Conservation (phyloP, 495 filamentous ascomycete genomes). For the Xylaria scruposa region DNA sequence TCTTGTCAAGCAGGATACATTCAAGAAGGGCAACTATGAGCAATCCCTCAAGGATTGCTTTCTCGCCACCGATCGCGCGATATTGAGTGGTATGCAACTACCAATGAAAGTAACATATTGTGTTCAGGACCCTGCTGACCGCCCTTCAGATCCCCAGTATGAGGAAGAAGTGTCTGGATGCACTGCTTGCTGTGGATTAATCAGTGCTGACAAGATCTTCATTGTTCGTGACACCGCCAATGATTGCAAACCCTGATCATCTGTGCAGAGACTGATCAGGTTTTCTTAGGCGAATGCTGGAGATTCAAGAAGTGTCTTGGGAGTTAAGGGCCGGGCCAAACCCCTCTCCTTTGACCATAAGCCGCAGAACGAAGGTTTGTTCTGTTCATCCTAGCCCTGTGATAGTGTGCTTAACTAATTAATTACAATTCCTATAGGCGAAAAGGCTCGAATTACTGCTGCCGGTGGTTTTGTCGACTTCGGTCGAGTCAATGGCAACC, state of each 20-base stretch:
- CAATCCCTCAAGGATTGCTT: conserved; percentile 98
- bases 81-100: conserved; percentile 78
- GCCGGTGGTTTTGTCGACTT: conserved; percentile 99
- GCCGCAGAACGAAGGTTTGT: conserved; percentile 92
- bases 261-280: not conserved
- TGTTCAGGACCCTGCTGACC: conserved; percentile 21
- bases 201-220: conserved; percentile 90
- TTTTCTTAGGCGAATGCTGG: conserved; percentile 84
- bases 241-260: not conserved
- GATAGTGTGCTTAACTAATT: conserved; percentile 16
- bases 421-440: conserved; percentile 62
- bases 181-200: conserved; percentile 88
- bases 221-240: conserved; percentile 65
- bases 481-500: conserved; percentile 96
- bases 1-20: conserved; percentile 89
- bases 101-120: not conserved
- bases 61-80: conserved; percentile 92
- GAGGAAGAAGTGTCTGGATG: conserved; percentile 98
- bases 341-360: conserved; percentile 98
- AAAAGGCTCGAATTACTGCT: conserved; percentile 94
- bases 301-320: conserved; percentile 91
- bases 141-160: conserved; percentile 82
- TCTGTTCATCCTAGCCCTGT: conserved; percentile 9
- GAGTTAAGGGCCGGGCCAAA: conserved; percentile 95
- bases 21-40: conserved; percentile 88